Percentiles rank a stretch among this genome's conserved stretches.
phyloP scores from a whole-genome alignment of 2,329 filamentous ascomycete species.

The Polychaeton citri region DNA sequence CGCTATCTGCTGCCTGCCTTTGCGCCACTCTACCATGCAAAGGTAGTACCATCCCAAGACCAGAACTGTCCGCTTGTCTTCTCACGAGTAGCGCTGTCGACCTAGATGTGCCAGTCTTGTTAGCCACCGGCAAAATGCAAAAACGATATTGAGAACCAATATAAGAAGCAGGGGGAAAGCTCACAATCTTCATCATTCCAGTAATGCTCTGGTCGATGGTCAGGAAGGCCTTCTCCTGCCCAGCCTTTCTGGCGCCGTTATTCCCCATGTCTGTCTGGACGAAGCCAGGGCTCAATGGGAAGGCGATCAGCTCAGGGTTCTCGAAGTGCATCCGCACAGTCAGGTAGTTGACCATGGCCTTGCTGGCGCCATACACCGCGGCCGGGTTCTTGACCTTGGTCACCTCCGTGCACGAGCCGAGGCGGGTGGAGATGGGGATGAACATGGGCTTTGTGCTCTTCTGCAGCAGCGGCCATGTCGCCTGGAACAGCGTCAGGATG shows the following conservation, averaged over 20 bases:
- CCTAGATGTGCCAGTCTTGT: too few relatives aligned
- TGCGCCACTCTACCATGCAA: too few relatives aligned
- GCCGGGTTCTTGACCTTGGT: slow-evolving; percentile 12
- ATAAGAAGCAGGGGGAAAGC: not conserved
- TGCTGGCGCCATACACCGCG: slow-evolving; percentile 32
- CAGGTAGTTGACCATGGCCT: slow-evolving; percentile 27
- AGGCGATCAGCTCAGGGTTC: slow-evolving; percentile 11
- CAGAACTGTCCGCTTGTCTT: too few relatives aligned
- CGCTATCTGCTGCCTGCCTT: too few relatives aligned
- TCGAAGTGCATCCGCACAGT: slow-evolving; percentile 26
- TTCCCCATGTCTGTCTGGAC: slow-evolving; percentile 33
- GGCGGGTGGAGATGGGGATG: slow-evolving; percentile 19
- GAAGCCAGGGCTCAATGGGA: slow-evolving; percentile 22
- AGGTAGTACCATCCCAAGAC: too few relatives aligned
- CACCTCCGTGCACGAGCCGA: slow-evolving; percentile 2
- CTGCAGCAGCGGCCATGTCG: slow-evolving; percentile 26
- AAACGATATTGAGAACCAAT: too few relatives aligned
- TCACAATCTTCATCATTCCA: slow-evolving; percentile 15
- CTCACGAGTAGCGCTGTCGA: too few relatives aligned
- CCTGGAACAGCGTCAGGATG: slow-evolving; percentile 32
- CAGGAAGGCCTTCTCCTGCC: slow-evolving; percentile 21
- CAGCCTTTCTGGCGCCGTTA: slow-evolving; percentile 18
- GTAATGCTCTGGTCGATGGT: slow-evolving; percentile 23
- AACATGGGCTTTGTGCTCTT: slow-evolving; percentile 21
- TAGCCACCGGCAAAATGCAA: too few relatives aligned